Evolutionary conservation across 495 filamentous ascomycete genomes (phyloP).

Genomic region (Aspergillus ostianus): DNA sequence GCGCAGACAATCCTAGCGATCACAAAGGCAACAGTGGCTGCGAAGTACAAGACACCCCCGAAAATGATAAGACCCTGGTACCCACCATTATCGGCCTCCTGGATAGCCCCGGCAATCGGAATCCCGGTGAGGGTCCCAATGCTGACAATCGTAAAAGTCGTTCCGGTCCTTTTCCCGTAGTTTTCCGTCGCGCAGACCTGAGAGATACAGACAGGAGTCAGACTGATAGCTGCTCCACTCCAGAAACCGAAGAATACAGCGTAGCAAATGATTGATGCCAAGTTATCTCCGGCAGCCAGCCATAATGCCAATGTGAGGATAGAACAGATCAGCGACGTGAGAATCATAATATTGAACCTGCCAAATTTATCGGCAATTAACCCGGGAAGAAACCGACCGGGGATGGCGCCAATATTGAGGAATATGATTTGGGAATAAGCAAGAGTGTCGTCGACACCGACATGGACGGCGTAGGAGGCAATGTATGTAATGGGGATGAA

Average conservation of each 20-base stretch:
- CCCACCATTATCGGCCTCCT: constrained; percentile 20
- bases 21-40: constrained; percentile 43
- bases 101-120: constrained; percentile 67
- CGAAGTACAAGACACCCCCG: constrained; percentile 51
- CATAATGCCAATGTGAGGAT: constrained; percentile 53
- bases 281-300: constrained; percentile 36
- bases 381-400: constrained; percentile 52
- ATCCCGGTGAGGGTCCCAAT: constrained; percentile 67
- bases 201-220: constrained; percentile 60
- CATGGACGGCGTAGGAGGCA: constrained; percentile 52
- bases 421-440: constrained; percentile 57
- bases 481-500: constrained; percentile 75
- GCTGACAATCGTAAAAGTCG: constrained; percentile 57
- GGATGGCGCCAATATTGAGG: constrained; percentile 47
- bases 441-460: constrained; percentile 31
- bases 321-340: constrained; percentile 46
- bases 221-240: constrained; percentile 56
- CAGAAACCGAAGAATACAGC: constrained; percentile 59
- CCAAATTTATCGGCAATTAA: constrained; percentile 65
- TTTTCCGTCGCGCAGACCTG: constrained; percentile 57
- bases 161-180: constrained; percentile 63
- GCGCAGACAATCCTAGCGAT: constrained; percentile 46
- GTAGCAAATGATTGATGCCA: constrained; percentile 54
- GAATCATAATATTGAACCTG: constrained; percentile 64
- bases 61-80: constrained; percentile 52